Evolutionary conservation across 192 early-diverging fungal genomes (phyloP), one percentile per base, ranked within the genome.

Genomic region (Chytriomyces hyalinus): DNA sequence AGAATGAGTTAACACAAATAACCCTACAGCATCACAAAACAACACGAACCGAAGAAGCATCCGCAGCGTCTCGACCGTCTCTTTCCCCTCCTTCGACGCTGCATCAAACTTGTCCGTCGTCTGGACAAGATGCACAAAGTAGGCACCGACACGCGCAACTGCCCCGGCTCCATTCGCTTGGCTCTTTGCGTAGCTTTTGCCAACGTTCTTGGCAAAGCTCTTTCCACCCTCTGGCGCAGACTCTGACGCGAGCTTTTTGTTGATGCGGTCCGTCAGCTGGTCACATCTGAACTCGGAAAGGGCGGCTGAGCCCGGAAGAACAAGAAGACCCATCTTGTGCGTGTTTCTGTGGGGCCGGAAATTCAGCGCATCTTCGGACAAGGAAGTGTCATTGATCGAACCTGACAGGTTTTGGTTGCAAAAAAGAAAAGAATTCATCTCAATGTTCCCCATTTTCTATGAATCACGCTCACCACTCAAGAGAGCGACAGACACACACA

Each of bases 221-320:
- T 57, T 57, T 13, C 53, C 53, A n/a, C 53, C 53, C 5, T 57
- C 53, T 13, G 15, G 13, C 45, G 69, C 78, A 49, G 76, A 70
- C 50, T 92, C 78, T 2, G 80, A 75, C 26, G 91, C 89, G 17
- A 84, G 71, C 17, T 81, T 78, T 36, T 84, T 81, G 76, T 92
- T 89, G 20, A 95, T 71, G 65, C 85, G 83, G 61, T 85, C 85
- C 20, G 91, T 66, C 51, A 95, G 83, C 70, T 81, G 81, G 6
- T 85, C 80, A 26, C 84, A 85, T 78, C 92, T 90, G 82, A 95
- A 95, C 15, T 83, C 84, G 0, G 96, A 96, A 28, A 95, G 84
- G 28, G 94, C 92, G 36, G 90, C 86, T 51, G 92, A 87, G 60
- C 94, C 95, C 63, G 94, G 92, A n/a, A 97, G 87, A 67, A 95